Base-by-base conservation (phyloP, 805 yeast genomes). In the Teunomyces pallodes region DNA sequence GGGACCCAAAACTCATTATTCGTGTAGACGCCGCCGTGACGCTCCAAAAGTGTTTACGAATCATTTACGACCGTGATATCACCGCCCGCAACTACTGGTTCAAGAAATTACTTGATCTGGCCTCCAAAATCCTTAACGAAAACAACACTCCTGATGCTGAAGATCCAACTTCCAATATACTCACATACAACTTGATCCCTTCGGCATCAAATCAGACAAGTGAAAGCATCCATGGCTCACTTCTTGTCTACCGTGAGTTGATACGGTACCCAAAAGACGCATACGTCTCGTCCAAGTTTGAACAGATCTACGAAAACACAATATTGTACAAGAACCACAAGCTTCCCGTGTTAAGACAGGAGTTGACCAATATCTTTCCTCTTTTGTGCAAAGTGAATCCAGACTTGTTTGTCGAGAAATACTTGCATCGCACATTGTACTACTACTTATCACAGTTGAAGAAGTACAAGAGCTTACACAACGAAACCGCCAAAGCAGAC, bases 21-120 rank as follows among this genome's bases (percentile, higher is more conserved):
- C 75, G 98, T 55, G 77, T 77, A 47, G 98, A 92, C 61, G 85
- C 97, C 0, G 96, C 97, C 0, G 75, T 80, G 0, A 84, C 96
- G 1, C 69, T 94, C 47, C 85, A 86, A 24, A 80, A 83, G 48
- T 90, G 97, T 62, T 75, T 91, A 56, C 79, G 79, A 43, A 90
- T 94, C 7, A 81, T 92, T 10, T 84, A 86, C 55, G 84, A 86
- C 47, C 76, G 98, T 52, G 97, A 92, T 61, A 64, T 76, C 8
- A 80, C 80, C 33, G 68, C 87, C 43, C 79, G 90, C 50, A 81
- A 80, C 49, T 81, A 80, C 54, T 90, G 97, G 94, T 85, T 88
- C 59, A 77, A 77, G 49, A 77, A 80, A 46, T 71, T 92, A 29
- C 78, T 84, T 54, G 84, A 81, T 38, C 87, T 84, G 59, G 87